These are phyloP conservation scores for Xylaria castorea DNA, from an alignment of 495 filamentous ascomycete species.

Conservation along the genomic window DNA sequence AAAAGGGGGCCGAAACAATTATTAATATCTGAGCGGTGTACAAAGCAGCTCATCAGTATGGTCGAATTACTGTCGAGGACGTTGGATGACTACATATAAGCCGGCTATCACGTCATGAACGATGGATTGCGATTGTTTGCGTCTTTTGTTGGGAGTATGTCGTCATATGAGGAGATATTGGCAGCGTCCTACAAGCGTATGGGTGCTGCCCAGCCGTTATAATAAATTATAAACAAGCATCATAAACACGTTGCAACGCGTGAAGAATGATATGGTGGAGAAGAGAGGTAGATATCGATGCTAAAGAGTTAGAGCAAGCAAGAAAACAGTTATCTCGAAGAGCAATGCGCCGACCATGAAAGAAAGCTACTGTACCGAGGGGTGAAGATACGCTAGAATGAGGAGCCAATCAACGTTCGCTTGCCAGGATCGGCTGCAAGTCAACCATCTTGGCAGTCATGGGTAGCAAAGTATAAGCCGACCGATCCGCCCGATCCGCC, in stretches of 20 bases:
- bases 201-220: not conserved
- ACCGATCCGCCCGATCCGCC: not conserved
- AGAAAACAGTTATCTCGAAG: not conserved
- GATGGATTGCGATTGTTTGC: slow-evolving; percentile 12
- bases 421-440: slow-evolving; percentile 9
- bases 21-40: slow-evolving; percentile 19
- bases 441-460: slow-evolving; percentile 21
- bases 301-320: not conserved
- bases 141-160: slow-evolving; percentile 15
- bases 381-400: not conserved
- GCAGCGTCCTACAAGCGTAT: not conserved
- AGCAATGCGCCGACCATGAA: not conserved
- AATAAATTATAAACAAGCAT: not conserved
- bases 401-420: not conserved
- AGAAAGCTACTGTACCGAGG: not conserved
- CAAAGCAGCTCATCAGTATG: not conserved
- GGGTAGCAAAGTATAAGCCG: not conserved
- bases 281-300: not conserved
- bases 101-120: slow-evolving; percentile 25
- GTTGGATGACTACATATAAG: slow-evolving; percentile 26
- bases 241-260: too few species aligned
- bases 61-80: slow-evolving; percentile 21
- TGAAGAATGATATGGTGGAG: not conserved
- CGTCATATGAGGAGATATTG: slow-evolving; percentile 8
- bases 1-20: slow-evolving; percentile 14